Evolutionary conservation across 352 stramenopile species (phyloP), one percentile per base, ranked within the genome.

Genomic region (Pythium aristosporum): DNA sequence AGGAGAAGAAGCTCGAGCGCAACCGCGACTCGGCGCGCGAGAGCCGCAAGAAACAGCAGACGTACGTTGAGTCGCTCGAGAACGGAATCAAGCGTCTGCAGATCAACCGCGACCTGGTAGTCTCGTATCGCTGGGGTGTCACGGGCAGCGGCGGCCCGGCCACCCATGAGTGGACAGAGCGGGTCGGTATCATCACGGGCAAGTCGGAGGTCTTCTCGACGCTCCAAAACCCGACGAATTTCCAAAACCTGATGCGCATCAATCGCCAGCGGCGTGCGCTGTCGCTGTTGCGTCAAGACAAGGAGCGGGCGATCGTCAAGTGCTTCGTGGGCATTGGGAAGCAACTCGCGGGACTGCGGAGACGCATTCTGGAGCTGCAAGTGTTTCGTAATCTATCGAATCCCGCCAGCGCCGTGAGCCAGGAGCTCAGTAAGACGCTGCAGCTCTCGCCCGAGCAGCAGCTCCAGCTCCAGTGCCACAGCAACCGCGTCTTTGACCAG

Each of bases 1-100:
- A 93, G 56, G 85, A 92, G 61, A 93, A 94, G 62, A 96, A 96
- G 44, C 85, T 96, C 6, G 87, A 96, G 54, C 85, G 87, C 13
- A 96, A 96, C 69, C 87, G 87, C 28, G 87, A 96, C 44, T 96
- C 87, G 18, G 87, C 87, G 3, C 85, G 87, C 32, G 87, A 96
- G 53, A 90, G 78, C 47, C 79, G 87, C 47, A 91, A 81, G 60
- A 96, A 96, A 65, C 87, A 96, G 67, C 87, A 96, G 59, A 91
- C 85, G 34, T 94, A 96, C 59, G 87, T 96, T 21, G 87, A 94
- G 64, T 85, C 85, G 28, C 71, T 96, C 12, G 87, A 96, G 65
- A 91, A 88, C 32, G 85, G 87, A 37, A 96, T 96, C 69, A 92
- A 96, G 67, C 80, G 85, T 0, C 67, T 96, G 23, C 87, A 96